A percentile compares a stretch with the other conserved stretches of the same genome.
Evolutionary conservation across 306 rosid species (phyloP).

Genomic region (Amphicarpaea edgeworthii): DNA sequence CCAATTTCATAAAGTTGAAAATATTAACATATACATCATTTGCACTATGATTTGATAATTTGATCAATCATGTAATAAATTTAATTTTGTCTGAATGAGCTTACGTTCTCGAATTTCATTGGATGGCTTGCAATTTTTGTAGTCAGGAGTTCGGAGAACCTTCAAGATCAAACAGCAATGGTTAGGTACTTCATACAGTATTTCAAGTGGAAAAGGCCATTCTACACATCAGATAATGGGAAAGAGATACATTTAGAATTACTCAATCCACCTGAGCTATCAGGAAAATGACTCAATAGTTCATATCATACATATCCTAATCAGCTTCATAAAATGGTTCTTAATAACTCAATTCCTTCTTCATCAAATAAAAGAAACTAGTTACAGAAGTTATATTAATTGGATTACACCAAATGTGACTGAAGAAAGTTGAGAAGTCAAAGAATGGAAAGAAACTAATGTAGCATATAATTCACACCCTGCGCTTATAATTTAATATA

Average conservation of each 20-base stretch:
- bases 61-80: conserved; percentile 24
- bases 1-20: not conserved
- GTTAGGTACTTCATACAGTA: conserved; percentile 36
- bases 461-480: not conserved
- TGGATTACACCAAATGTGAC: too few species aligned
- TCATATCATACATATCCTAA: not conserved
- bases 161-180: conserved; percentile 53
- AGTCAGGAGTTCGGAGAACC: conserved; percentile 73
- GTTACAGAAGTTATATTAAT: too few species aligned
- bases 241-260: not conserved
- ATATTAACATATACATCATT: not conserved
- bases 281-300: not conserved
- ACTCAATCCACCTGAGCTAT: not conserved
- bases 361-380: not conserved
- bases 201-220: conserved; percentile 23
- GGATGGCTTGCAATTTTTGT: conserved; percentile 72
- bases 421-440: not conserved
- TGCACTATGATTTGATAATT: conserved; percentile 31
- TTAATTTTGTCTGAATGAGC: conserved; percentile 37
- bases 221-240: not conserved
- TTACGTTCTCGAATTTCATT: conserved; percentile 80
- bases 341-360: not conserved
- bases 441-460: not conserved
- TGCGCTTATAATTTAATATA: not conserved
- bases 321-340: not conserved